Conservation (phyloP, 306 rosid genomes). For the Vigna hirtella region DNA sequence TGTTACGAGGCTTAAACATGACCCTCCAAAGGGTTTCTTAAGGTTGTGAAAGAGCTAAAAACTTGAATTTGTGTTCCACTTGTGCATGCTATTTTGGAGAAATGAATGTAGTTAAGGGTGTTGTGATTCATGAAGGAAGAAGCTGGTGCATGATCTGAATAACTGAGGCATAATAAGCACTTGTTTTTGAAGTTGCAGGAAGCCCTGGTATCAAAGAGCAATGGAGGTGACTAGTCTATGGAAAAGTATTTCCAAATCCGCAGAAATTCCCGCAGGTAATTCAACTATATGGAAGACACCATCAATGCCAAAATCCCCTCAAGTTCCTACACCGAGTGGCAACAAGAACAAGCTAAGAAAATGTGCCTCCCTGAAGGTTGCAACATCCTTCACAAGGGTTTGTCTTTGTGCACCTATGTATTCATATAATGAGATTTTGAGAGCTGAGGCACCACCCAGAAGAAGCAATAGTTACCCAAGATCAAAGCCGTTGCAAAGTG, state of each 20-base stretch:
- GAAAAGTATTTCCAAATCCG: conserved; percentile 63
- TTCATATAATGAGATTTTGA: conserved; percentile 79
- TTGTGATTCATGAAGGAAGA: conserved; percentile 12
- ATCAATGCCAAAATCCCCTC: conserved; percentile 57
- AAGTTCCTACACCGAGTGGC: conserved; percentile 38
- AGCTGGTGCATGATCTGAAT: conserved; percentile 5
- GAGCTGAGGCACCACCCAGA: conserved; percentile 79
- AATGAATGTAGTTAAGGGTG: conserved; percentile 35
- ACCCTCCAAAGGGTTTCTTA: conserved; percentile 15
- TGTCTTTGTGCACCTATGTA: conserved; percentile 95
- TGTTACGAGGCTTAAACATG: conserved; percentile 27
- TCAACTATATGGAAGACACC: conserved; percentile 56
- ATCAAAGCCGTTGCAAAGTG: conserved; percentile 58
- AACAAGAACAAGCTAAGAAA: conserved; percentile 68
- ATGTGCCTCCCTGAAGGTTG: conserved; percentile 81
- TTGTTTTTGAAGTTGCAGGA: conserved; percentile 53
- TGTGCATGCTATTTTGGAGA: background rate
- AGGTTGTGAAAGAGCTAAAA: background rate
- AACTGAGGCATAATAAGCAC: conserved; percentile 41
- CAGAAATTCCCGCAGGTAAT: conserved; percentile 44
- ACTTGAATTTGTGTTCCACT: background rate
- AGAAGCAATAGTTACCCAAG: conserved; percentile 92
- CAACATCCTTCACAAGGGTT: conserved; percentile 84
- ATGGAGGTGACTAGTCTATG: conserved; percentile 64
- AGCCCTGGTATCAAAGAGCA: conserved; percentile 97